Percentiles rank a stretch among this genome's conserved stretches.
Evolutionary conservation across 129 eudicot species (phyloP).

Genomic region (Flaveria sonorensis): DNA sequence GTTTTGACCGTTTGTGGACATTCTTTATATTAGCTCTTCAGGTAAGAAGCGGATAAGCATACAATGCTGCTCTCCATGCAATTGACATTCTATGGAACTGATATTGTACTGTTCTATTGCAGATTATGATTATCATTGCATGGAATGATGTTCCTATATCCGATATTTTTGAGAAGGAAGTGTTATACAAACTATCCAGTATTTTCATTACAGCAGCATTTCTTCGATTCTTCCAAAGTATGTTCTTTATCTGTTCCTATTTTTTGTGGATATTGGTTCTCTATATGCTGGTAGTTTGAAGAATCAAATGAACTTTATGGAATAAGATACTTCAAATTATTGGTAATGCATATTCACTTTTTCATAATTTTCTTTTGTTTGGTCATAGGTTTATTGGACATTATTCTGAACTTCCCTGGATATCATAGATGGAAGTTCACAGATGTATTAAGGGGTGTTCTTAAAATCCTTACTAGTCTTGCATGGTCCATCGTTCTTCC

Average conservation of each 20-base stretch:
- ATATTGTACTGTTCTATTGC: slow-evolving; percentile 37
- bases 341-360: slow-evolving; percentile 18
- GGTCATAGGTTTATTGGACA: slow-evolving; percentile 78
- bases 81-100: slow-evolving; percentile 20
- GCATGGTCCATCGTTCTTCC: slow-evolving; percentile 88
- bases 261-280: slow-evolving; percentile 8
- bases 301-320: slow-evolving; percentile 12
- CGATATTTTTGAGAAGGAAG: slow-evolving; percentile 52
- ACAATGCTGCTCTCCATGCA: slow-evolving; percentile 6
- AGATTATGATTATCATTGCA: slow-evolving; percentile 83
- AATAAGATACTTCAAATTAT: slow-evolving; percentile 12
- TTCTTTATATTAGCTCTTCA: slow-evolving; percentile 78
- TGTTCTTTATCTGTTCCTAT: slow-evolving; percentile 20
- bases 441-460: slow-evolving; percentile 64
- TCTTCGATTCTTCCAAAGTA: slow-evolving; percentile 94
- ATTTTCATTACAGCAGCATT: slow-evolving; percentile 91
- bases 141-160: slow-evolving; percentile 60
- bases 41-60: slow-evolving; percentile 41
- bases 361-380: slow-evolving; percentile 21
- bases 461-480: slow-evolving; percentile 74
- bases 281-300: slow-evolving; percentile 17
- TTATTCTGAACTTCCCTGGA: slow-evolving; percentile 84
- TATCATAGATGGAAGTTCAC: slow-evolving; percentile 84
- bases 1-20: slow-evolving; percentile 97
- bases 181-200: slow-evolving; percentile 73